These are phyloP conservation scores for Ceratonia siliqua DNA, from an alignment of 306 rosid genomes.

Conservation along the genomic window DNA sequence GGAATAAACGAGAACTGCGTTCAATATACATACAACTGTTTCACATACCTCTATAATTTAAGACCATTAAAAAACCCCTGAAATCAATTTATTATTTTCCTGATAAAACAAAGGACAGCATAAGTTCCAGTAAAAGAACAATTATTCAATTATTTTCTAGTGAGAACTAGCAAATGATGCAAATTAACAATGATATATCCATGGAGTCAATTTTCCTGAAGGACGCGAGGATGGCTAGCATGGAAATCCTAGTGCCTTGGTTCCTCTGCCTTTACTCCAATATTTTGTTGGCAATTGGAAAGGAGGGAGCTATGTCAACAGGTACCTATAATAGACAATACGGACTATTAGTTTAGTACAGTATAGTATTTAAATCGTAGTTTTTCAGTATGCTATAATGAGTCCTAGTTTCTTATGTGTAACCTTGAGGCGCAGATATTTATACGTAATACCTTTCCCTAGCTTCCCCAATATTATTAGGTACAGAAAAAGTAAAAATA, in stretches of 20 bases:
- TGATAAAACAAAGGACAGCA: conserved; percentile 4
- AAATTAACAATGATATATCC: not conserved
- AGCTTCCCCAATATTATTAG: not conserved
- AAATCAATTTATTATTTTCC: not conserved
- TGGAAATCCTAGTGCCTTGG: conserved; percentile 8
- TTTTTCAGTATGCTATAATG: not conserved
- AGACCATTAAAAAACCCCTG: not conserved
- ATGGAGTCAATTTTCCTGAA: not conserved
- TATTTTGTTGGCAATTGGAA: conserved; percentile 68
- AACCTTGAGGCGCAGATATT: not conserved
- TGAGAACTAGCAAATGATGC: not conserved
- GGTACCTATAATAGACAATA: conserved; percentile 60
- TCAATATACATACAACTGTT: not conserved
- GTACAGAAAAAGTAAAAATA: too few species aligned
- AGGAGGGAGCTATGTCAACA: conserved; percentile 77
- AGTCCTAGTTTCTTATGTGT: not conserved
- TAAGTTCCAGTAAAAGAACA: not conserved
- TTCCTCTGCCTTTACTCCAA: conserved; percentile 36
- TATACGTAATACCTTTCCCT: not conserved
- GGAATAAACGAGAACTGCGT: not conserved
- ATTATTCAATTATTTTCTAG: not conserved
- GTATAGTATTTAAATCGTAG: not conserved
- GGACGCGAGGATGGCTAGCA: conserved; percentile 13
- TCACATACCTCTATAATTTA: not conserved
- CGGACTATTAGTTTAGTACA: conserved; percentile 14